These are phyloP conservation scores for Penicillium sp. DNA, from an alignment of 2,329 filamentous ascomycete genomes.

Conservation along the genomic window DNA sequence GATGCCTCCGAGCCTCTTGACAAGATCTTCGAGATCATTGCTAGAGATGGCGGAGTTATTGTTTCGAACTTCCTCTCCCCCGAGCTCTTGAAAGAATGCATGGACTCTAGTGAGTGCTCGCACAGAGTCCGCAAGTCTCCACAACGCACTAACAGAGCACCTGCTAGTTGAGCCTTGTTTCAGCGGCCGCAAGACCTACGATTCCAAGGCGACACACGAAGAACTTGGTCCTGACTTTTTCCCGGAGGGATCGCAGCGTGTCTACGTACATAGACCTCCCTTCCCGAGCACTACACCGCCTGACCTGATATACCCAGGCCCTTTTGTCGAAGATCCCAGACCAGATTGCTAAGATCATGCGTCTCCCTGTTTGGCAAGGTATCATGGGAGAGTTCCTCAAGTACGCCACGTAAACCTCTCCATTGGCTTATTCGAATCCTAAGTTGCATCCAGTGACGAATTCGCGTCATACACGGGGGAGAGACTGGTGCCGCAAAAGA, in stretches of 20 bases:
- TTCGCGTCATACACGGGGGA: conserved; percentile 11
- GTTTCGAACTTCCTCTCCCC: conserved; percentile 8
- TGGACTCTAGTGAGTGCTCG: conserved; percentile 4
- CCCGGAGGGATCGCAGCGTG: conserved; percentile 9
- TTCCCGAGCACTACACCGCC: neutral
- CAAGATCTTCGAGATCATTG: conserved; percentile 5
- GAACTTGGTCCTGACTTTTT: conserved; percentile 15
- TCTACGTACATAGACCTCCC: conserved; percentile 3
- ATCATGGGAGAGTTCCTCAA: conserved; percentile 10
- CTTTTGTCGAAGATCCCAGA: conserved; percentile 8
- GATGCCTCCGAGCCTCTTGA: conserved; percentile 8
- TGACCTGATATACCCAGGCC: neutral
- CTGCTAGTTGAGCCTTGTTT: conserved; percentile 8
- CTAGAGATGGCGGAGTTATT: conserved; percentile 9
- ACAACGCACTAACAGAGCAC: neutral
- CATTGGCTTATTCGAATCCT: neutral
- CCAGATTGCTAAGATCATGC: conserved; percentile 11
- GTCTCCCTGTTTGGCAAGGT: conserved; percentile 10
- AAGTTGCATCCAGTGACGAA: conserved; percentile 2
- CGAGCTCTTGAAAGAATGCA: conserved; percentile 12
- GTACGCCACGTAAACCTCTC: neutral
- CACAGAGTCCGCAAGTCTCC: too few species aligned
- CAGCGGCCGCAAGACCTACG: conserved; percentile 7
- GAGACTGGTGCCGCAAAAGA: conserved; percentile 12
- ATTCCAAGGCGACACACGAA: conserved; percentile 7